Evolutionary conservation across 2,329 filamentous ascomycete species (phyloP).

Genomic region (Paracamarosporium sp.): DNA sequence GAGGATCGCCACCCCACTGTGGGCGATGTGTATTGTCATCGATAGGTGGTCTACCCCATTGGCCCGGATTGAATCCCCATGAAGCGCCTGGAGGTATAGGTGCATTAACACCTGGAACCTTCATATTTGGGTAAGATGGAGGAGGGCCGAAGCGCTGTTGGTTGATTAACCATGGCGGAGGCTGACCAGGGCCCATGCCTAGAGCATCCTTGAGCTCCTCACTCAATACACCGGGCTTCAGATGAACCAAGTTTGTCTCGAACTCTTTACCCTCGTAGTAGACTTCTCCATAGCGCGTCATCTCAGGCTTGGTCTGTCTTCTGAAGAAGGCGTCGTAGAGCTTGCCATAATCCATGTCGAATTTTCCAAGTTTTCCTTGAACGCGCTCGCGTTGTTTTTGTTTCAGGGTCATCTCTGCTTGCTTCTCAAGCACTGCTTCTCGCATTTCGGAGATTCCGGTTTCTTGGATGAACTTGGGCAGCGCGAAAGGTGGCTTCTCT

Average conservation of each 20-base stretch:
- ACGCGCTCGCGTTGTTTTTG: constrained; percentile 96
- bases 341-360: constrained; percentile 98
- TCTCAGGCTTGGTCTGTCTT: constrained; percentile 92
- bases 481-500: constrained; percentile 89
- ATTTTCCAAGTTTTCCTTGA: constrained; percentile 92
- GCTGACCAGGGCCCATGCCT: constrained; percentile 89
- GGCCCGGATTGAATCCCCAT: constrained; percentile 95
- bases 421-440: constrained; percentile 93
- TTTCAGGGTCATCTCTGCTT: constrained; percentile 88
- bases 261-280: constrained; percentile 99
- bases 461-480: constrained; percentile 96
- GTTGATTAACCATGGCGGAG: constrained; percentile 96
- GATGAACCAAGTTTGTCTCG: constrained; percentile 90
- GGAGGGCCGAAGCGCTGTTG: constrained; percentile 93
- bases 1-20: constrained; percentile 92
- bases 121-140: constrained; percentile 92
- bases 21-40: constrained; percentile 87
- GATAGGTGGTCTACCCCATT: constrained; percentile 93
- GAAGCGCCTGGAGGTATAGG: constrained; percentile 86
- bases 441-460: constrained; percentile 98
- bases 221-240: constrained; percentile 87
- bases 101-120: constrained; percentile 92
- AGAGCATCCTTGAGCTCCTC: constrained; percentile 91
- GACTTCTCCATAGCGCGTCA: constrained; percentile 97
- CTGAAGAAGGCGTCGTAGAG: constrained; percentile 98